Conservation (phyloP, 306 rosid species). For the Oxytropis ochrocephala region DNA sequence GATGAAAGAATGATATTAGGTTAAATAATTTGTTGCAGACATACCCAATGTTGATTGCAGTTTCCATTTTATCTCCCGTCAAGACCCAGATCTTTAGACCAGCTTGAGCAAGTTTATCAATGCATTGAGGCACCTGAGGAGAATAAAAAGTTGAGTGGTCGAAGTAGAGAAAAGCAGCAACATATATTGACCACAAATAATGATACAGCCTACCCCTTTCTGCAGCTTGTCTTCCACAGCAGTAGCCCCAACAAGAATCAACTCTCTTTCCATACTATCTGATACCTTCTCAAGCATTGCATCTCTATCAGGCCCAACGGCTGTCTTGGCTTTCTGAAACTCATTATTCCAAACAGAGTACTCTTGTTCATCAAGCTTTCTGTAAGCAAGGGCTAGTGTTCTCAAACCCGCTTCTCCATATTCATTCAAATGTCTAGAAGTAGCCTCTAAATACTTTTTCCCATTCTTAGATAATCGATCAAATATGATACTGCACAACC, state of each 20-base stretch:
- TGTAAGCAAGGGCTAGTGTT: slow-evolving; percentile 84
- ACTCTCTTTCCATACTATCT: slow-evolving; percentile 71
- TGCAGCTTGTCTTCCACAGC: slow-evolving; percentile 98
- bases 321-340: slow-evolving; percentile 77
- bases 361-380: slow-evolving; percentile 74
- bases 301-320: slow-evolving; percentile 83
- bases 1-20: background rate
- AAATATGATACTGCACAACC: slow-evolving; percentile 74
- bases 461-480: slow-evolving; percentile 80
- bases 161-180: slow-evolving; percentile 9
- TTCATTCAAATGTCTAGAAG: slow-evolving; percentile 80
- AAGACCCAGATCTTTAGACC: slow-evolving; percentile 97
- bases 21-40: slow-evolving; percentile 26
- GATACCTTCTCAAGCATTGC: slow-evolving; percentile 63
- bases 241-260: slow-evolving; percentile 91
- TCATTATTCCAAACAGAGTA: slow-evolving; percentile 69
- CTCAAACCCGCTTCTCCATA: slow-evolving; percentile 95
- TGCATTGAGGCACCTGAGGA: slow-evolving; percentile 92
- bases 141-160: slow-evolving; percentile 2
- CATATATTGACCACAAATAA: background rate
- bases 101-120: slow-evolving; percentile 99
- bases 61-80: slow-evolving; percentile 99
- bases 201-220: slow-evolving; percentile 61
- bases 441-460: slow-evolving; percentile 57
- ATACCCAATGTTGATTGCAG: slow-evolving; percentile 97